Conservation (phyloP, 1,139 yeast species). For the Nakaseomyces bracarensis region DNA sequence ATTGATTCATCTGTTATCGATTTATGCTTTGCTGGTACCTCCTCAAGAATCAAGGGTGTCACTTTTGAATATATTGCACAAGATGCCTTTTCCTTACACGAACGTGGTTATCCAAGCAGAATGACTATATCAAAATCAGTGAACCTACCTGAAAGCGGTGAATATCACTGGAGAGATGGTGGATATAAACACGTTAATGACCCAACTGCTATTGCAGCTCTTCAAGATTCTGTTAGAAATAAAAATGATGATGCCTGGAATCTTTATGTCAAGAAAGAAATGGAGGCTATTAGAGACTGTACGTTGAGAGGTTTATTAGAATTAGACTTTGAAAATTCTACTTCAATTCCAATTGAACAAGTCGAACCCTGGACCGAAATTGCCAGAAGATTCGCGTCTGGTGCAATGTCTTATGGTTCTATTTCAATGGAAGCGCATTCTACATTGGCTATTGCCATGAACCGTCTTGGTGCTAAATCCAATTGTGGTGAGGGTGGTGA, state of each 20-base stretch:
- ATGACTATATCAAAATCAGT: conserved; percentile 55
- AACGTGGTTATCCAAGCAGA: conserved; percentile 80
- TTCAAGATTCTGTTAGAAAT: conserved; percentile 95
- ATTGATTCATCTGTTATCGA: conserved; percentile 92
- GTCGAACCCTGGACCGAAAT: conserved; percentile 99
- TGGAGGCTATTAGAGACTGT: conserved; percentile 86
- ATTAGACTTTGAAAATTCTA: conserved; percentile 65
- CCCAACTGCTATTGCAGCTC: conserved; percentile 88
- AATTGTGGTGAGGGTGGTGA: conserved; percentile 99
- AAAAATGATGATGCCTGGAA: conserved; percentile 91
- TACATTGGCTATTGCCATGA: conserved; percentile 96
- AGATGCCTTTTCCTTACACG: conserved; percentile 91
- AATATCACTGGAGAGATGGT: conserved; percentile 98
- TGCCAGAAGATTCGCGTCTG: conserved; percentile 93
- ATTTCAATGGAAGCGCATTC: conserved; percentile 98
- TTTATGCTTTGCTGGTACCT: conserved; percentile 94
- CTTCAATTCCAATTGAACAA: conserved; percentile 86
- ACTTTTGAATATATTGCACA: conserved; percentile 94
- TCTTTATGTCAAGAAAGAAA: conserved; percentile 79
- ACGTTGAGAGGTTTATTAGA: conserved; percentile 90
- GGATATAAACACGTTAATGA: conserved; percentile 93
- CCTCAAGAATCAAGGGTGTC: conserved; percentile 91
- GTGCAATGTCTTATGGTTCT: conserved; percentile 99
- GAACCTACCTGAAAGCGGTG: conserved; percentile 90
- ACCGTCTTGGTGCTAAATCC: conserved; percentile 92